Conservation (phyloP, 2,329 filamentous ascomycete genomes). For the Fusarium burgessii region DNA sequence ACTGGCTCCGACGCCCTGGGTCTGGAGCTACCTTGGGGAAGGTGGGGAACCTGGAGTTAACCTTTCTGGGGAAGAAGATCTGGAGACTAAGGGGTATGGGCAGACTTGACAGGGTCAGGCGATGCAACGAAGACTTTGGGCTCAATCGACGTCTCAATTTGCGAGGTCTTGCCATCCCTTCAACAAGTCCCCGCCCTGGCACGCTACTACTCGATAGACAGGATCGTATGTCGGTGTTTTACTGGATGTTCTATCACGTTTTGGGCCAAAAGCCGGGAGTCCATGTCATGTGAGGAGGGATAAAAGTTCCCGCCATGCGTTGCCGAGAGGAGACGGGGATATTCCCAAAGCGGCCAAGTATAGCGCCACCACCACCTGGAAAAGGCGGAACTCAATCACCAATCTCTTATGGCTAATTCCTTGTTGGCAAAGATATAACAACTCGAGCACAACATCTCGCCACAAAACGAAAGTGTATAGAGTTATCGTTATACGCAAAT, state of each 20-base stretch:
- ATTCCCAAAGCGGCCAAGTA: background rate
- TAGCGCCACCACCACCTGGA: background rate
- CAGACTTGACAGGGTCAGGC: background rate
- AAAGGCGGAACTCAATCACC: background rate
- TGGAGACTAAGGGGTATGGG: background rate
- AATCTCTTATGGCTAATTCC: background rate
- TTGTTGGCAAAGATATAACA: background rate
- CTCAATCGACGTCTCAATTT: background rate
- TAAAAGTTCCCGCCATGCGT: background rate
- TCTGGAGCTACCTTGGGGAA: background rate
- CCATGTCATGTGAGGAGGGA: background rate
- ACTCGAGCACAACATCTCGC: no score
- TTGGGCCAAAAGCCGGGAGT: background rate
- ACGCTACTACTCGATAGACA: background rate
- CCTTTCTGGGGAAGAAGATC: background rate
- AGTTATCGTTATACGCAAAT: background rate
- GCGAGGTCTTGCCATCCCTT: background rate
- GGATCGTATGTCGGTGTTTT: background rate
- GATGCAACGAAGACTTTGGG: background rate
- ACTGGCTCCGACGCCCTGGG: accelerated
- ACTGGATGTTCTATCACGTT: background rate
- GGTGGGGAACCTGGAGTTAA: background rate
- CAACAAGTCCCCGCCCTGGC: background rate
- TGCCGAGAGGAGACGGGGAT: conserved; percentile 1
- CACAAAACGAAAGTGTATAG: background rate